These are phyloP conservation scores for Thielaviopsis musarum DNA, from an alignment of 2,329 filamentous ascomycete genomes.

Conservation along the genomic window DNA sequence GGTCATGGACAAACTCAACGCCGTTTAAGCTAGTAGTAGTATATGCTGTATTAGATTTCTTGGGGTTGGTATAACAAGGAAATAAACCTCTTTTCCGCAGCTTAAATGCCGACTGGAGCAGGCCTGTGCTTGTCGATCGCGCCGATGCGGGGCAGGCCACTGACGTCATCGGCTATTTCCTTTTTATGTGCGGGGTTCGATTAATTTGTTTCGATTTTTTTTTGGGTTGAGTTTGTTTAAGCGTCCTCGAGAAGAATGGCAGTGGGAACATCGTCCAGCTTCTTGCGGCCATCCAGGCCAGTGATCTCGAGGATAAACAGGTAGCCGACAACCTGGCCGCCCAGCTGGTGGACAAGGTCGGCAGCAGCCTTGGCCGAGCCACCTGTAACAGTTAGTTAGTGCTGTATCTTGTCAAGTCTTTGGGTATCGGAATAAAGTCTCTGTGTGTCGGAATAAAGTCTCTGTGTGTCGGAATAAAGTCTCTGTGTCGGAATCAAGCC, in stretches of 20 bases:
- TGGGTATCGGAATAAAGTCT: too few species aligned
- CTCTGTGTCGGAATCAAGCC: too few species aligned
- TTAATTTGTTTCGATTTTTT: not conserved
- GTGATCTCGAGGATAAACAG: slow-evolving; percentile 93
- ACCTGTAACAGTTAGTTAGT: slow-evolving; percentile 33
- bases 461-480: too few species aligned
- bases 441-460: too few species aligned
- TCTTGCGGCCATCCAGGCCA: slow-evolving; percentile 79
- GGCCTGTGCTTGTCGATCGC: not conserved
- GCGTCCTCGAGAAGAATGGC: slow-evolving; percentile 58
- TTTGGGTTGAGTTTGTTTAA: slow-evolving; percentile 15
- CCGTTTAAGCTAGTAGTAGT: not conserved
- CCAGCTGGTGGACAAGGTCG: slow-evolving; percentile 69
- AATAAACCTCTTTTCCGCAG: not conserved
- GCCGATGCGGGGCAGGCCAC: not conserved
- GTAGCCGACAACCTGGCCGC: slow-evolving; percentile 73
- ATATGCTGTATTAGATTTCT: not conserved
- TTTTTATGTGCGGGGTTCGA: not conserved
- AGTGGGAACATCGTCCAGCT: slow-evolving; percentile 63
- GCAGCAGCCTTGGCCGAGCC: slow-evolving; percentile 82
- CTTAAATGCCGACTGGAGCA: not conserved
- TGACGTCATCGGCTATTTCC: not conserved
- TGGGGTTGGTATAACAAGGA: not conserved
- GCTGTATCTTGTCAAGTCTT: too few species aligned
- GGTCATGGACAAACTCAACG: not conserved